phyloP scores from a whole-genome alignment of 163 green algal genomes.

The Chlorella variabilis region DNA sequence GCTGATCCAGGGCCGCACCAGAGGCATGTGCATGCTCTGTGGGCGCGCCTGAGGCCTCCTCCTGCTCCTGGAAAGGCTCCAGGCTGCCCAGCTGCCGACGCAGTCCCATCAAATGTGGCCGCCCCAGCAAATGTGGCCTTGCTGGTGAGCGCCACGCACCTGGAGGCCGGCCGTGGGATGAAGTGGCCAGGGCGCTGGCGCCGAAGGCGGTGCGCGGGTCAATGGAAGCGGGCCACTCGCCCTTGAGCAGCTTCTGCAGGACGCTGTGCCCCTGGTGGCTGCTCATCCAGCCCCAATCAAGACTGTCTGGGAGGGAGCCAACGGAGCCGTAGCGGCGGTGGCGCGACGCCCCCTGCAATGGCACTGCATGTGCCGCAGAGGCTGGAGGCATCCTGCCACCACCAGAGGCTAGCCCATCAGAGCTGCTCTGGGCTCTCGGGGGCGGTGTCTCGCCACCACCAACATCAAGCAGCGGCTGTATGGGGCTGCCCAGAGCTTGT shows the following conservation, averaged over 20 bases:
- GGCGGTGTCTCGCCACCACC: too few species aligned
- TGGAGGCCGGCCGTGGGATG: neutral
- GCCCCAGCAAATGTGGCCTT: neutral
- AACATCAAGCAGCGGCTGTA: neutral
- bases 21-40: neutral
- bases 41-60: neutral
- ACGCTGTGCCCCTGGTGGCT: slow-evolving; percentile 10
- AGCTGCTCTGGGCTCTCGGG: too few species aligned
- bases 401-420: too few species aligned
- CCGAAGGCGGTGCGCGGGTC: neutral
- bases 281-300: slow-evolving; percentile 21
- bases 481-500: neutral
- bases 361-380: neutral
- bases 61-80: neutral
- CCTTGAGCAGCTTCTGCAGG: slow-evolving; percentile 13
- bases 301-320: neutral
- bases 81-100: neutral
- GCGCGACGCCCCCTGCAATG: neutral
- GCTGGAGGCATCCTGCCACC: too few species aligned
- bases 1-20: neutral
- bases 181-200: neutral
- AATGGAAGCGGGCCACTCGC: slow-evolving; percentile 17
- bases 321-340: neutral
- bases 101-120: too few species aligned
- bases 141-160: slow-evolving; percentile 1